Percentiles rank a stretch among this genome's conserved stretches.
phyloP scores from a whole-genome alignment of 2,329 filamentous ascomycete genomes.

The Exophiala lecanii-corni region DNA sequence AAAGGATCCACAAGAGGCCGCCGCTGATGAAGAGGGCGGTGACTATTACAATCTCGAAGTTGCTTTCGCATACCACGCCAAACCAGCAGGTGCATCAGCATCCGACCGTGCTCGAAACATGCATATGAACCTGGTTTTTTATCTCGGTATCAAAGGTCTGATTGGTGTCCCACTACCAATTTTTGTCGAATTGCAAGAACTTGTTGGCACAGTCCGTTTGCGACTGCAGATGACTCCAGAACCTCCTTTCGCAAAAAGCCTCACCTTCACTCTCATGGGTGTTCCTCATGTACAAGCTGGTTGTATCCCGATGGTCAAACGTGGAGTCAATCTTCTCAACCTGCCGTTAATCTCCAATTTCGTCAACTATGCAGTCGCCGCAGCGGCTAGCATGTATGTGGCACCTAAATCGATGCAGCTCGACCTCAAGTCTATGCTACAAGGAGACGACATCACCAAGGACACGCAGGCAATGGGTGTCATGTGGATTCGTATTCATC shows the following conservation, averaged over 20 bases:
- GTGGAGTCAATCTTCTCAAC: constrained; percentile 85
- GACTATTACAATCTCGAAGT: constrained; percentile 91
- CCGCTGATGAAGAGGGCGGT: constrained; percentile 83
- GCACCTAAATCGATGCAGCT: constrained; percentile 92
- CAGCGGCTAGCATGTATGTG: constrained; percentile 85
- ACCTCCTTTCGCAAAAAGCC: constrained; percentile 83
- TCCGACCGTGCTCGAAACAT: constrained; percentile 87
- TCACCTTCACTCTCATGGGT: constrained; percentile 94
- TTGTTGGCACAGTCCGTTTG: constrained; percentile 83
- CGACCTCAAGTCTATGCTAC: constrained; percentile 83
- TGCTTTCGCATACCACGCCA: constrained; percentile 85
- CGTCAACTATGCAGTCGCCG: constrained; percentile 88
- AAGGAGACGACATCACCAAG: constrained; percentile 88
- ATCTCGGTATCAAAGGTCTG: constrained; percentile 80
- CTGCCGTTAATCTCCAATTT: constrained; percentile 92
- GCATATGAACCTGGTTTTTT: constrained; percentile 96
- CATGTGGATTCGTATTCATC: constrained; percentile 89
- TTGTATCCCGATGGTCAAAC: constrained; percentile 88
- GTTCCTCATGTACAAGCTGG: constrained; percentile 83
- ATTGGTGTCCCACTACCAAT: constrained; percentile 86
- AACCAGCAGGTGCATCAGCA: constrained; percentile 64
- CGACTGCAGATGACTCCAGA: constrained; percentile 82
- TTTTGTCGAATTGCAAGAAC: constrained; percentile 80
- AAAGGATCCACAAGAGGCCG: constrained; percentile 81
- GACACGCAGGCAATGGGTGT: constrained; percentile 77